Percentiles rank a stretch among this genome's conserved stretches.
These are phyloP conservation scores for Phanerochaete sordida DNA, from an alignment of 768 basidiomycete genomes.

Conservation along the genomic window DNA sequence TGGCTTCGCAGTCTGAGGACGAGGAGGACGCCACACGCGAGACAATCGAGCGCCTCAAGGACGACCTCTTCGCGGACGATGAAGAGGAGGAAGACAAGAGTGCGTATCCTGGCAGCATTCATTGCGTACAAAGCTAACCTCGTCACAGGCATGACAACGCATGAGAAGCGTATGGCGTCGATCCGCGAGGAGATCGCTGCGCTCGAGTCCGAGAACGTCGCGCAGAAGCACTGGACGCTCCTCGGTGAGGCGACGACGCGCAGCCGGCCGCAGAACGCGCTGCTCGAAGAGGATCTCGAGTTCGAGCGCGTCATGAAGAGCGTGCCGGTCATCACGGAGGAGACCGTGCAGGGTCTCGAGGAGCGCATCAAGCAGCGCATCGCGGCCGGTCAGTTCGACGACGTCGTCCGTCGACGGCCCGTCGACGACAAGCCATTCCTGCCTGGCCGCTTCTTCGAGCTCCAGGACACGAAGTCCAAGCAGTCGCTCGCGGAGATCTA, in stretches of 20 bases:
- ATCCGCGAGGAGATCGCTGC: constrained; percentile 75
- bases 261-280: constrained; percentile 82
- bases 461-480: constrained; percentile 83
- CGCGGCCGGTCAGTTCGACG: constrained; percentile 81
- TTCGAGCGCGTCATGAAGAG: constrained; percentile 89
- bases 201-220: constrained; percentile 85
- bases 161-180: constrained; percentile 74
- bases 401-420: constrained; percentile 80
- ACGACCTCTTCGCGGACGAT: constrained; percentile 78
- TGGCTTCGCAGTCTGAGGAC: constrained; percentile 2
- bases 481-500: constrained; percentile 95
- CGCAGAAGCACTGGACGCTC: constrained; percentile 87
- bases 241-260: constrained; percentile 87
- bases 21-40: constrained; percentile 25
- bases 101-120: constrained; percentile 1
- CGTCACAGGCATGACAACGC: constrained; percentile 59
- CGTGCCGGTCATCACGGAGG: constrained; percentile 88
- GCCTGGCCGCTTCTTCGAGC: constrained; percentile 83
- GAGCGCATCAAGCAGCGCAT: constrained; percentile 90
- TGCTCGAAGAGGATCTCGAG: constrained; percentile 92
- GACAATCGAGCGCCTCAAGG: constrained; percentile 67
- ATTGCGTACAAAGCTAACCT: neutral
- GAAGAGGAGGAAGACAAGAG: constrained; percentile 33
- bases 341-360: constrained; percentile 76
- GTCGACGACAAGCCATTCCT: constrained; percentile 86